phyloP scores from a whole-genome alignment of 164 flowering plant genomes.

The Stephania yunnanensis region DNA sequence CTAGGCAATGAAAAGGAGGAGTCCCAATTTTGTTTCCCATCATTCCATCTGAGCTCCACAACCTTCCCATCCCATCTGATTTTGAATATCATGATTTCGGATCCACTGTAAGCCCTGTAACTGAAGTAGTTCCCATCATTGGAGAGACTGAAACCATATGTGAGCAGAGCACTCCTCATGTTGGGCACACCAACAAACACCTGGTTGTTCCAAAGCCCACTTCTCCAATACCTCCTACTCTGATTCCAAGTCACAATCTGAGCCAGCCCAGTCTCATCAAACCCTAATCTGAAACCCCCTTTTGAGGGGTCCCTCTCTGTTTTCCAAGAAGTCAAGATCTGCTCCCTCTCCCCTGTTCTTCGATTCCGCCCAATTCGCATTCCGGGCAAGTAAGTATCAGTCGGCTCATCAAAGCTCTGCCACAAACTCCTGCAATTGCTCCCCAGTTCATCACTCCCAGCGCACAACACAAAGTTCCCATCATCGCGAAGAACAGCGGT shows the following conservation, averaged over 20 bases:
- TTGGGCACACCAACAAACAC: conserved; percentile 38
- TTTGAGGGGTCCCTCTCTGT: conserved; percentile 37
- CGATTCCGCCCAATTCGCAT: conserved; percentile 35
- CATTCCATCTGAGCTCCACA: conserved; percentile 43
- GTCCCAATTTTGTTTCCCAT: conserved; percentile 26
- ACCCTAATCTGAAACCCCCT: conserved; percentile 38
- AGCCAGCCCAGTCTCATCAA: conserved; percentile 39
- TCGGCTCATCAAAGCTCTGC: conserved; percentile 52
- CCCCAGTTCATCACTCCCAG: neutral
- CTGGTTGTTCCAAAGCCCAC: conserved; percentile 50
- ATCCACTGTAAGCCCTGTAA: conserved; percentile 22
- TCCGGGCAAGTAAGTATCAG: conserved; percentile 48
- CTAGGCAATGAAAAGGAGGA: conserved; percentile 26
- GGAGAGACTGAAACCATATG: conserved; percentile 35
- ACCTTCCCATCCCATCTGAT: conserved; percentile 37
- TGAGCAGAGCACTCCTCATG: conserved; percentile 20
- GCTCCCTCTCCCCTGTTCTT: conserved; percentile 16
- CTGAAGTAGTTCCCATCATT: conserved; percentile 23
- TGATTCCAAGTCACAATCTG: conserved; percentile 51
- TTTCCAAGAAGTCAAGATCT: conserved; percentile 44
- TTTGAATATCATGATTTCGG: conserved; percentile 30
- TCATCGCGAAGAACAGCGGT: conserved; percentile 24
- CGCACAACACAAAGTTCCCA: conserved; percentile 36
- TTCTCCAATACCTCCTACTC: conserved; percentile 41
- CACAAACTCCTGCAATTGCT: conserved; percentile 22